Conservation (phyloP, 2,329 filamentous ascomycete genomes). For the Gaeumannomyces sp. region DNA sequence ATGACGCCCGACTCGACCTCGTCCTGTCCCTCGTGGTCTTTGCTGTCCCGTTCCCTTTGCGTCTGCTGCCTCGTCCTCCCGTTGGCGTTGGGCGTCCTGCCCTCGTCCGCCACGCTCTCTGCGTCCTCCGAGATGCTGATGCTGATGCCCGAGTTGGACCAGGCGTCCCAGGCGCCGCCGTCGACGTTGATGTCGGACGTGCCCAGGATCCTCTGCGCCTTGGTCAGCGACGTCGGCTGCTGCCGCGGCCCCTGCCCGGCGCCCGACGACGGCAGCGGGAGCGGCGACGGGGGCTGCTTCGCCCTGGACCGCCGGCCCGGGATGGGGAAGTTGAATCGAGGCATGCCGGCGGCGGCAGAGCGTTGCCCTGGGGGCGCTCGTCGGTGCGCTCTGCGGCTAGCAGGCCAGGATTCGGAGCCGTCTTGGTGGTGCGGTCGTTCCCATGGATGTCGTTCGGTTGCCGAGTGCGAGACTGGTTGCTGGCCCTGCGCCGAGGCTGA, state of each 20-base stretch:
- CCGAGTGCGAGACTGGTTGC: too few species aligned
- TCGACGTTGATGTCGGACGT: conserved; percentile 38
- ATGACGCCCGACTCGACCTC: conserved; percentile 42
- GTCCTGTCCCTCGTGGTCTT: conserved; percentile 22
- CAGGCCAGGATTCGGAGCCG: too few species aligned
- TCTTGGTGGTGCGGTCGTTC: too few species aligned
- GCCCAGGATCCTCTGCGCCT: conserved; percentile 46
- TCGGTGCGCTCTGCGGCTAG: not conserved
- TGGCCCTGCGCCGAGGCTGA: too few species aligned
- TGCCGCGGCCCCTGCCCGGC: not conserved
- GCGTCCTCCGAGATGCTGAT: conserved; percentile 32
- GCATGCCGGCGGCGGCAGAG: conserved; percentile 14
- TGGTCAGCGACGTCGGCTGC: conserved; percentile 35
- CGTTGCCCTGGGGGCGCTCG: not conserved
- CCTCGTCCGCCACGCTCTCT: conserved; percentile 20
- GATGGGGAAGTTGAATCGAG: conserved; percentile 43
- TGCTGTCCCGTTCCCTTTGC: not conserved
- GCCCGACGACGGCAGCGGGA: not conserved
- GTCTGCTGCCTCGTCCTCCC: conserved; percentile 17
- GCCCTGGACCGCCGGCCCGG: conserved; percentile 40
- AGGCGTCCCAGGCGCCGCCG: conserved; percentile 33
- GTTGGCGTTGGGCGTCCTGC: conserved; percentile 18
- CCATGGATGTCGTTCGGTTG: not conserved
- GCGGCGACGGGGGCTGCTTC: conserved; percentile 14
- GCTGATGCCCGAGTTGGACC: conserved; percentile 38